A percentile compares a stretch with the other conserved stretches of the same genome.
Conservation (phyloP, 106 monocot species). For the Dendrobium officinale region DNA sequence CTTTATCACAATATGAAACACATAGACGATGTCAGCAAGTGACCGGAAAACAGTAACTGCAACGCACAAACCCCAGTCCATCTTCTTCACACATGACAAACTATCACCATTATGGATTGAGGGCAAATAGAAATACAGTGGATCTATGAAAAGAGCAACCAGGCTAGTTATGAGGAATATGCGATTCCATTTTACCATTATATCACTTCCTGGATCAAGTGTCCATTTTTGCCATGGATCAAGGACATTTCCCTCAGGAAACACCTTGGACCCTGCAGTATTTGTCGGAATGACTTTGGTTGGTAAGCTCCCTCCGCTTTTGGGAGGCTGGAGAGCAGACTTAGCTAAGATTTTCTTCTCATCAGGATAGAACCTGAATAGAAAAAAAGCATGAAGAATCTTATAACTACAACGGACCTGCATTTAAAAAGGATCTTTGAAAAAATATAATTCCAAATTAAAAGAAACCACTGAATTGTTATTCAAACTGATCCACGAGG, state of each 20-base stretch:
- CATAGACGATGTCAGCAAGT: slow-evolving; percentile 63
- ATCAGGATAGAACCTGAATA: slow-evolving; percentile 48
- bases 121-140: slow-evolving; percentile 64
- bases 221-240: slow-evolving; percentile 43
- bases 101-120: slow-evolving; percentile 14
- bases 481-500: not conserved
- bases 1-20: slow-evolving; percentile 69
- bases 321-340: slow-evolving; percentile 13
- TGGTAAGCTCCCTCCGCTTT: slow-evolving; percentile 9
- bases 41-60: slow-evolving; percentile 38
- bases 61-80: slow-evolving; percentile 36
- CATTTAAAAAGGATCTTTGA: not conserved
- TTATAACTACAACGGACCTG: not conserved
- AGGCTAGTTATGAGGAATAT: slow-evolving; percentile 50
- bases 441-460: not conserved
- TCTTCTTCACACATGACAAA: slow-evolving; percentile 32
- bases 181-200: slow-evolving; percentile 60
- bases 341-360: slow-evolving; percentile 34
- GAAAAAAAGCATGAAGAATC: slow-evolving; percentile 1
- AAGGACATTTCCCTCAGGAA: slow-evolving; percentile 23
- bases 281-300: slow-evolving; percentile 5
- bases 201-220: slow-evolving; percentile 52
- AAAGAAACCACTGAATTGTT: not conserved
- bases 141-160: slow-evolving; percentile 60
- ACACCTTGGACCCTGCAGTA: slow-evolving; percentile 25